Percentiles rank a stretch among this genome's conserved stretches.
Conservation (phyloP, 2,329 filamentous ascomycete genomes). For the Fusarium guadeloupense region DNA sequence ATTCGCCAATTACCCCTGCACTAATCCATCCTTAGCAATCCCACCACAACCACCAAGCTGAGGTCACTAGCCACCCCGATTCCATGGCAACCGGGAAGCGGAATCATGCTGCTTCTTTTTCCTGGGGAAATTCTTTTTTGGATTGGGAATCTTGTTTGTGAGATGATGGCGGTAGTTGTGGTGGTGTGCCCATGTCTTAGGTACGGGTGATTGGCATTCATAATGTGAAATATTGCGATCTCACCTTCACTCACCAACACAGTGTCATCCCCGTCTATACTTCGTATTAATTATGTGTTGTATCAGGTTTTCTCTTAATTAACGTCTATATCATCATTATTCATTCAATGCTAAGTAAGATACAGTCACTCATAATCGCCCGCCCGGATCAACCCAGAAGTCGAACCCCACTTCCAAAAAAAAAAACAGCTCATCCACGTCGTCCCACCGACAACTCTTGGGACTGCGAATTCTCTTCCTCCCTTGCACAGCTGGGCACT, state of each 20-base stretch:
- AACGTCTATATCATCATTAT: constrained; percentile 11
- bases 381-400: neutral
- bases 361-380: constrained; percentile 7
- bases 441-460: constrained; percentile 19
- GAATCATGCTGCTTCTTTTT: constrained; percentile 25
- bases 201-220: neutral
- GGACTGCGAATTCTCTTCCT: neutral
- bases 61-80: constrained; percentile 22
- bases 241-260: neutral
- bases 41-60: no score
- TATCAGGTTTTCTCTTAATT: constrained; percentile 23
- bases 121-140: constrained; percentile 30
- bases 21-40: constrained; percentile 19
- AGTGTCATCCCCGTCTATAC: neutral
- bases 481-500: constrained; percentile 41
- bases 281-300: constrained; percentile 14
- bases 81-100: constrained; percentile 33
- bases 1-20: constrained; percentile 35
- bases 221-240: neutral
- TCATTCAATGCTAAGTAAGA: neutral
- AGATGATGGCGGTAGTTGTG: neutral
- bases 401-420: constrained; percentile 8
- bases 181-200: constrained; percentile 26
- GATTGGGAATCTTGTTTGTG: constrained; percentile 11
- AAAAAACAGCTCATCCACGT: constrained; percentile 14